Evolutionary conservation across 2,329 filamentous ascomycete genomes (phyloP).

Genomic region (Phyllosticta citribraziliensis): DNA sequence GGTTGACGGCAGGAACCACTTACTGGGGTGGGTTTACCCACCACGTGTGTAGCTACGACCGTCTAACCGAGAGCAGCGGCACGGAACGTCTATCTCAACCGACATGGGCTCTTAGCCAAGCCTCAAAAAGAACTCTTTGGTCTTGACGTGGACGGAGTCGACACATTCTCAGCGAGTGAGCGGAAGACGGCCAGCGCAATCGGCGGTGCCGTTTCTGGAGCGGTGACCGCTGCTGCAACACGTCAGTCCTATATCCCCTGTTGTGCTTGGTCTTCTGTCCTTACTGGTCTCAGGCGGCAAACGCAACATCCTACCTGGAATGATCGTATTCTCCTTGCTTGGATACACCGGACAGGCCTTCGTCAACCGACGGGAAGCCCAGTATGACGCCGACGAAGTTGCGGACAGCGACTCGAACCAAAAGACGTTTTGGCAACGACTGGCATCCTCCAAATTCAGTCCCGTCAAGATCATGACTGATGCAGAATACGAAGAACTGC

Average conservation of each 20-base stretch:
- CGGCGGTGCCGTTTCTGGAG: constrained; percentile 58
- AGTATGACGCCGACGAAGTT: not conserved
- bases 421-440: constrained; percentile 25
- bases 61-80: constrained; percentile 12
- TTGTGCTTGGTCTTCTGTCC: not conserved
- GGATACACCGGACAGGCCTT: constrained; percentile 47
- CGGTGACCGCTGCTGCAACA: constrained; percentile 31
- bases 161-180: constrained; percentile 37
- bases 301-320: constrained; percentile 40
- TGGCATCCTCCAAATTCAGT: constrained; percentile 57
- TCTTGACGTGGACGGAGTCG: not conserved
- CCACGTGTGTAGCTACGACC: not conserved
- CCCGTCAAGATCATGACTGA: constrained; percentile 62
- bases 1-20: constrained; percentile 65
- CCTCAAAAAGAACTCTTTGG: constrained; percentile 10
- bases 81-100: constrained; percentile 30
- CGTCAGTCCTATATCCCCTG: constrained; percentile 1
- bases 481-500: constrained; percentile 60
- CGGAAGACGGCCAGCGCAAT: constrained; percentile 58
- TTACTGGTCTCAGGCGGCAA: constrained; percentile 14
- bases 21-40: constrained; percentile 50
- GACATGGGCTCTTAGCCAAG: constrained; percentile 22
- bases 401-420: not conserved
- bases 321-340: constrained; percentile 49
- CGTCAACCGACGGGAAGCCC: constrained; percentile 43